Percentiles rank a stretch among this genome's conserved stretches.
Evolutionary conservation across 1,139 yeast species (phyloP).

Genomic region (Kodamaea derodonti): DNA sequence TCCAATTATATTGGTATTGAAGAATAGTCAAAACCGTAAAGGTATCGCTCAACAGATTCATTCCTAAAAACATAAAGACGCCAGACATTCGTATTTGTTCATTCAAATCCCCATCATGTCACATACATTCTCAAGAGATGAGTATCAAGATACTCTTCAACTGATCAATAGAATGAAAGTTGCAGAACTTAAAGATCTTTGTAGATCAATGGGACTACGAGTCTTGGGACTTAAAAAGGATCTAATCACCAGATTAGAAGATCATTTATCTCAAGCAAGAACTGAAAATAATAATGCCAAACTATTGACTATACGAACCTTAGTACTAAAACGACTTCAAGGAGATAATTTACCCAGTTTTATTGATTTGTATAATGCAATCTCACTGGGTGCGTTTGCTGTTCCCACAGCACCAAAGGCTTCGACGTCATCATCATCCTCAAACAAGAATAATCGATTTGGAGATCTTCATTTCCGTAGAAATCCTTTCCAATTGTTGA

Average conservation of each 20-base stretch:
- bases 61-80: no score
- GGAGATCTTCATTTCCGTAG: conserved; percentile 40
- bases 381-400: conserved; percentile 11
- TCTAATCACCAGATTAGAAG: conserved; percentile 42
- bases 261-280: conserved; percentile 33
- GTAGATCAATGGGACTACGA: conserved; percentile 39
- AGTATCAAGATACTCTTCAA: conserved; percentile 10
- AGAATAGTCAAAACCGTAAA: no score
- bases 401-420: conserved; percentile 3
- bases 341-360: conserved; percentile 35
- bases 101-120: no score
- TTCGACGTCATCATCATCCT: neutral
- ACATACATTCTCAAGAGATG: neutral
- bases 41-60: no score
- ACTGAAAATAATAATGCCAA: conserved; percentile 35
- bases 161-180: conserved; percentile 14
- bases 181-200: conserved; percentile 17
- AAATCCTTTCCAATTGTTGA: conserved; percentile 50
- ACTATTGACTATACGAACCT: conserved; percentile 38
- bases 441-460: conserved; percentile 10
- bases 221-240: conserved; percentile 51
- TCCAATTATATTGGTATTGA: no score
- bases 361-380: conserved; percentile 25
- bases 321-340: conserved; percentile 34
- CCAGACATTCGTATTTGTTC: no score